These are phyloP conservation scores for Pilaira anomala DNA, from an alignment of 192 early-diverging fungal species.

Conservation along the genomic window DNA sequence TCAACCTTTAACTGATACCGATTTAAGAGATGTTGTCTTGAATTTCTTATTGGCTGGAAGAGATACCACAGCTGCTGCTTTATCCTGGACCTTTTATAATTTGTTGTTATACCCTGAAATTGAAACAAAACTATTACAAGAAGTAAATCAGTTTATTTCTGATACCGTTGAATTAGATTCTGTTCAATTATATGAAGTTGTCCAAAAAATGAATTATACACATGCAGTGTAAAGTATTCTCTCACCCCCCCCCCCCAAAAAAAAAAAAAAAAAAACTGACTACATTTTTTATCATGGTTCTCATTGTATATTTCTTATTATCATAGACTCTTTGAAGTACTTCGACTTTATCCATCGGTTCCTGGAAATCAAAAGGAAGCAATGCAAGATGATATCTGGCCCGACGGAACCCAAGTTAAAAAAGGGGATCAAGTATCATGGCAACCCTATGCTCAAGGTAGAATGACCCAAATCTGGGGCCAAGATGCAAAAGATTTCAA, in stretches of 20 bases:
- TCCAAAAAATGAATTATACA: constrained; percentile 34
- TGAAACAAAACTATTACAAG: constrained; percentile 39
- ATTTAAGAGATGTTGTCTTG: constrained; percentile 27
- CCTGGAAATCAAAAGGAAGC: constrained; percentile 43
- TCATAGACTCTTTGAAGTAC: constrained; percentile 23
- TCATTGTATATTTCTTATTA: not conserved
- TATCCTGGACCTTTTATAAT: constrained; percentile 49
- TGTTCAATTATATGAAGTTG: constrained; percentile 19
- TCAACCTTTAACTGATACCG: constrained; percentile 7
- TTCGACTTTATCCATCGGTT: constrained; percentile 42
- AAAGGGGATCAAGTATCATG: constrained; percentile 39
- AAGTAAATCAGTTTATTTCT: constrained; percentile 21
- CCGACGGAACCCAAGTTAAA: constrained; percentile 42
- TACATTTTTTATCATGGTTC: not conserved
- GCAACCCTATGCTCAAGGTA: constrained; percentile 37
- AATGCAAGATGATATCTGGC: constrained; percentile 42
- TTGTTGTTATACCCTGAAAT: constrained; percentile 37
- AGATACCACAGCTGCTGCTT: constrained; percentile 44
- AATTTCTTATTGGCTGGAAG: constrained; percentile 31
- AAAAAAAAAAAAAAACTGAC: not conserved
- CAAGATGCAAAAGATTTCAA: constrained; percentile 38
- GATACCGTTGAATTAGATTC: constrained; percentile 23
- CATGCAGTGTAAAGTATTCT: constrained; percentile 27
- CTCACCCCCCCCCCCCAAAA: too few relatives aligned
- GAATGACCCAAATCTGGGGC: constrained; percentile 37